These are phyloP conservation scores for Metarhizium guizhouense DNA, from an alignment of 2,329 filamentous ascomycete genomes.

Conservation along the genomic window DNA sequence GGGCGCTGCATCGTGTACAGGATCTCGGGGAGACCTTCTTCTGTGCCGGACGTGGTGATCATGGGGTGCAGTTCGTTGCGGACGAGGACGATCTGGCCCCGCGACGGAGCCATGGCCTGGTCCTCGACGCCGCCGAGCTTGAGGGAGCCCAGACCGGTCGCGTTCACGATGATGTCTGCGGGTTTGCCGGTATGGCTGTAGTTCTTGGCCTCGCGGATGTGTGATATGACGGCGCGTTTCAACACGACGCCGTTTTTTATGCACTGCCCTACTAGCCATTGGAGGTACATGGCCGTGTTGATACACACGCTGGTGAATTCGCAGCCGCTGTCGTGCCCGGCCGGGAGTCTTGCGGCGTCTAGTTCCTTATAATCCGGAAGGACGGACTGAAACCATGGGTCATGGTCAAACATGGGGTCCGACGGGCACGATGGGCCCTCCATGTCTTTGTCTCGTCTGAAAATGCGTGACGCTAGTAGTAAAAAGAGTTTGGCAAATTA, in stretches of 20 bases:
- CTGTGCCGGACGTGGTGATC: conserved; percentile 60
- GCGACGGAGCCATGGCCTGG: conserved; percentile 59
- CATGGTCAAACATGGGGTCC: conserved; percentile 52
- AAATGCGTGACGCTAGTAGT: conserved; percentile 35
- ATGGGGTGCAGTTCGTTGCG: conserved; percentile 68
- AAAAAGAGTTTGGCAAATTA: neutral
- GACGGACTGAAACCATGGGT: conserved; percentile 68
- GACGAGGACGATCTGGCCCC: conserved; percentile 79
- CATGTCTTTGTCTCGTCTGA: conserved; percentile 54
- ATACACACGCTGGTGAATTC: conserved; percentile 82
- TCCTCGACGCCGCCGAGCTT: conserved; percentile 79
- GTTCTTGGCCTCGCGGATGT: conserved; percentile 59
- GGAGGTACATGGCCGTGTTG: conserved; percentile 80
- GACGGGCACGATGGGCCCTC: conserved; percentile 27
- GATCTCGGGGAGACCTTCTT: conserved; percentile 64
- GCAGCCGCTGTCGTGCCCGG: conserved; percentile 61
- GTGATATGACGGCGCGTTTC: conserved; percentile 52
- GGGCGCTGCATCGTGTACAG: conserved; percentile 79
- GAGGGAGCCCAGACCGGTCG: conserved; percentile 68
- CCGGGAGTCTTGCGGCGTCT: conserved; percentile 45
- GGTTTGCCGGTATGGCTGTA: conserved; percentile 41
- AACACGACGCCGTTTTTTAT: conserved; percentile 62
- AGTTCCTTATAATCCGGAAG: conserved; percentile 63
- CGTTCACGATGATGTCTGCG: conserved; percentile 73
- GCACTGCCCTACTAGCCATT: conserved; percentile 77